phyloP scores from a whole-genome alignment of 805 yeast genomes.

The Wickerhamomyces strasburgensis region DNA sequence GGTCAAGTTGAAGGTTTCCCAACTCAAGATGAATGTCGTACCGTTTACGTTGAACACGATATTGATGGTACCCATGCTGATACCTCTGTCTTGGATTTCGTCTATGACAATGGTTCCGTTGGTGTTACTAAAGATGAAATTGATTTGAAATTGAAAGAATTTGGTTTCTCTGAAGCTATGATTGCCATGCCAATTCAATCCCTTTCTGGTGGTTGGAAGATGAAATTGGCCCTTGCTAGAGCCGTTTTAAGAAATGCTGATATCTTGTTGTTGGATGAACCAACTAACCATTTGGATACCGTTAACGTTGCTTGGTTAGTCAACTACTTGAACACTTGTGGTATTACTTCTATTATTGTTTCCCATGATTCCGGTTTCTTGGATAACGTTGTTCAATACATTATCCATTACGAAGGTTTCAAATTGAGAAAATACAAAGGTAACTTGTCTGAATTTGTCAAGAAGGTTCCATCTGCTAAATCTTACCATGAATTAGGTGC shows the following conservation, averaged over 20 bases:
- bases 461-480: constrained; percentile 98
- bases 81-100: constrained; percentile 90
- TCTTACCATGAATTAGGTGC: constrained; percentile 98
- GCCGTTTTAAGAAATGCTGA: constrained; percentile 98
- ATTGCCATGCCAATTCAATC: constrained; percentile 90
- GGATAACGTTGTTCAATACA: constrained; percentile 95
- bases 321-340: constrained; percentile 98
- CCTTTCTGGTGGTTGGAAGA: constrained; percentile 99
- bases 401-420: constrained; percentile 99
- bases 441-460: constrained; percentile 97
- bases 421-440: constrained; percentile 99
- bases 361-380: constrained; percentile 99
- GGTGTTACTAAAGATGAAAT: constrained; percentile 64
- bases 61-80: constrained; percentile 98
- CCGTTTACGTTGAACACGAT: constrained; percentile 99
- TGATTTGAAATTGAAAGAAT: constrained; percentile 73
- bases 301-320: constrained; percentile 99
- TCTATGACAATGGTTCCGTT: constrained; percentile 67
- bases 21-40: constrained; percentile 97
- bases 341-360: constrained; percentile 96
- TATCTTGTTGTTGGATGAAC: constrained; percentile 97
- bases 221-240: constrained; percentile 99
- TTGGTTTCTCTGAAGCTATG: constrained; percentile 93
- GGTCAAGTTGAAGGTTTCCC: constrained; percentile 99
- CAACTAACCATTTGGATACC: constrained; percentile 99